Evolutionary conservation across 2,329 filamentous ascomycete species (phyloP).

Genomic region (Dothideomycetes sp.): DNA sequence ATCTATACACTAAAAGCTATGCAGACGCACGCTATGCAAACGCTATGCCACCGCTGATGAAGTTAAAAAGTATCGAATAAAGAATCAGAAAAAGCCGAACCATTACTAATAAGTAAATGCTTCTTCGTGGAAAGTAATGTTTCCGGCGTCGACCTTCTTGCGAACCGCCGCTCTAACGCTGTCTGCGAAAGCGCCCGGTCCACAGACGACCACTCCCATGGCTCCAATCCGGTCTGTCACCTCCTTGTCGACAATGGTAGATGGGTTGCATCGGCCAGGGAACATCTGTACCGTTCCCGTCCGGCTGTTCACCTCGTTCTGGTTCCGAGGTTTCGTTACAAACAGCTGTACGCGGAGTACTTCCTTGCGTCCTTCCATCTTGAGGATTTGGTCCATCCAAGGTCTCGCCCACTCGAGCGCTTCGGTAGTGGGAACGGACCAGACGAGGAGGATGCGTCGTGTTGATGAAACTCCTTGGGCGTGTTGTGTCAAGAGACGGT

Average conservation of each 20-base stretch:
- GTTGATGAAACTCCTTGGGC: constrained; percentile 60
- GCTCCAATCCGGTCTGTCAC: constrained; percentile 48
- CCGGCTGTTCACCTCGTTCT: constrained; percentile 46
- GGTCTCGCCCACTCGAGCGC: constrained; percentile 53
- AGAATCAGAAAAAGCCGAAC: not conserved
- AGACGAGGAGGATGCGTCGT: constrained; percentile 63
- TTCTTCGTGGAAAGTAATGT: constrained; percentile 56
- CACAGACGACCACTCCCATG: constrained; percentile 54
- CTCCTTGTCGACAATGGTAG: constrained; percentile 49
- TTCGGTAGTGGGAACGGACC: constrained; percentile 67
- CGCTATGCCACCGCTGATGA: not conserved
- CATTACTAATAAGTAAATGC: constrained; percentile 50
- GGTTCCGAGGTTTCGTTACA: constrained; percentile 50
- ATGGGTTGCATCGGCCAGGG: constrained; percentile 48
- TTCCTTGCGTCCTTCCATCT: constrained; percentile 49
- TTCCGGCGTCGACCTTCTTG: constrained; percentile 41
- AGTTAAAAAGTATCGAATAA: constrained; percentile 9
- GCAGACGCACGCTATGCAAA: constrained; percentile 8
- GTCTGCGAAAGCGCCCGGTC: constrained; percentile 54
- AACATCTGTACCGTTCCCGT: constrained; percentile 54
- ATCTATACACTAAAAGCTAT: too few species aligned
- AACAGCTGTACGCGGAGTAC: constrained; percentile 53
- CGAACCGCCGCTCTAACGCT: constrained; percentile 48
- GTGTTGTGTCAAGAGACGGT: constrained; percentile 61
- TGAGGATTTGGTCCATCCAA: constrained; percentile 58